phyloP scores from a whole-genome alignment of 2,329 filamentous ascomycete species.

The Parastagonospora avenae region DNA sequence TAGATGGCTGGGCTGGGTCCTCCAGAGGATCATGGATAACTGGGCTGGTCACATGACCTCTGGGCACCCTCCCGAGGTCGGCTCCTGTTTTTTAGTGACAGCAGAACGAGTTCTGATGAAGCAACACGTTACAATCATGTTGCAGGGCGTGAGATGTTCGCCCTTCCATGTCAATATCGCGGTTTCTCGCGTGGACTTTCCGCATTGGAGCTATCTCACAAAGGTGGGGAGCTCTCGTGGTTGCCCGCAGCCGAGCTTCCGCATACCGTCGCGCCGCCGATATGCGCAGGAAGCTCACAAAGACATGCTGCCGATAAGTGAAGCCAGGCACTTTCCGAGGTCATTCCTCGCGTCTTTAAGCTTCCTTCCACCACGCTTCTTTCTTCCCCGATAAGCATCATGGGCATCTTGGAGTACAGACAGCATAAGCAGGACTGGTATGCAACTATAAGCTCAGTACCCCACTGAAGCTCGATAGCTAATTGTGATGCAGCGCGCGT shows the following conservation, averaged over 20 bases:
- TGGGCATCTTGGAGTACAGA: slow-evolving; percentile 68
- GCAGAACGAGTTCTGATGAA: too few relatives aligned
- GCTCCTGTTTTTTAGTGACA: too few relatives aligned
- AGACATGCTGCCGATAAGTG: slow-evolving; percentile 19
- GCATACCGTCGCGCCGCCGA: neutral
- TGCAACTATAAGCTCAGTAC: slow-evolving; percentile 33
- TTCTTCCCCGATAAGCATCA: slow-evolving; percentile 37
- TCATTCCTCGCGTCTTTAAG: neutral
- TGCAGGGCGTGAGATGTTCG: neutral
- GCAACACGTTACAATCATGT: too few relatives aligned
- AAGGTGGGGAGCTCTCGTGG: neutral
- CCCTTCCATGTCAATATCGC: neutral
- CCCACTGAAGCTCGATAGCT: slow-evolving; percentile 13
- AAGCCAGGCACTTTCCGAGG: slow-evolving; percentile 6
- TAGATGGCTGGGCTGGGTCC: neutral
- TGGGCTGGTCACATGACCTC: too few relatives aligned
- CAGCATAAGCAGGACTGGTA: slow-evolving; percentile 75
- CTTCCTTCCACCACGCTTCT: neutral
- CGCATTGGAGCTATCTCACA: neutral
- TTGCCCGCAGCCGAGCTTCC: slow-evolving; percentile 4
- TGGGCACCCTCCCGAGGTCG: too few relatives aligned
- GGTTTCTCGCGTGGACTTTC: neutral
- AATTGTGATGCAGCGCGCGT: slow-evolving; percentile 61
- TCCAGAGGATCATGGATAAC: too few relatives aligned
- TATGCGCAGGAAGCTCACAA: slow-evolving; percentile 5